These are phyloP conservation scores for Neocallimastix lanati DNA, from an alignment of 192 early-diverging fungal species.

Conservation along the genomic window DNA sequence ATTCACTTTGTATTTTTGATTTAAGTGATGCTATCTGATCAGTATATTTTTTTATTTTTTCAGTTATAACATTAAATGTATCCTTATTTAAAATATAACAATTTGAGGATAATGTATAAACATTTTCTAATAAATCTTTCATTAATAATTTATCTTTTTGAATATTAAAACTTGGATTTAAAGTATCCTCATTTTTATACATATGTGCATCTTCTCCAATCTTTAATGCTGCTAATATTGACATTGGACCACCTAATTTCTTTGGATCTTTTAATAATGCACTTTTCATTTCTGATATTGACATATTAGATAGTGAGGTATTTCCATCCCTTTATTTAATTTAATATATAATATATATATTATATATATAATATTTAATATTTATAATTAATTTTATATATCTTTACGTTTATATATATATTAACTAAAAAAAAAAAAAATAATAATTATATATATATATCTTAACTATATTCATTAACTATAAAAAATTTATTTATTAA, in stretches of 20 bases:
- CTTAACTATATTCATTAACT: too few relatives aligned
- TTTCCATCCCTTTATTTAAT: too few relatives aligned
- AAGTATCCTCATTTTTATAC: neutral
- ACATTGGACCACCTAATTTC: neutral
- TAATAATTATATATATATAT: too few relatives aligned
- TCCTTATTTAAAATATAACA: neutral
- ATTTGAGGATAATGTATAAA: neutral
- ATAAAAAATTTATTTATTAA: too few relatives aligned
- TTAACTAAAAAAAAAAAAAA: too few relatives aligned
- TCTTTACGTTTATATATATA: too few relatives aligned
- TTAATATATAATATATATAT: too few relatives aligned
- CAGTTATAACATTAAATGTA: neutral
- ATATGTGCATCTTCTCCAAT: neutral
- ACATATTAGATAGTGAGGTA: too few relatives aligned
- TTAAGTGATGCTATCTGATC: neutral
- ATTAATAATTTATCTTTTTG: neutral
- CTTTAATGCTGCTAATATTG: neutral
- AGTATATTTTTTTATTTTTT: neutral
- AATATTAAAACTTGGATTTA: neutral
- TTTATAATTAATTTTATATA: too few relatives aligned
- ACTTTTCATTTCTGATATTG: neutral
- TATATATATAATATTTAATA: too few relatives aligned
- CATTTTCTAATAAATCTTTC: neutral
- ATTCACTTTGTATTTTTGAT: neutral
- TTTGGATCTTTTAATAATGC: neutral